Base-by-base conservation (phyloP, 192 early-diverging fungal species). In the Coemansia sp. region DNA sequence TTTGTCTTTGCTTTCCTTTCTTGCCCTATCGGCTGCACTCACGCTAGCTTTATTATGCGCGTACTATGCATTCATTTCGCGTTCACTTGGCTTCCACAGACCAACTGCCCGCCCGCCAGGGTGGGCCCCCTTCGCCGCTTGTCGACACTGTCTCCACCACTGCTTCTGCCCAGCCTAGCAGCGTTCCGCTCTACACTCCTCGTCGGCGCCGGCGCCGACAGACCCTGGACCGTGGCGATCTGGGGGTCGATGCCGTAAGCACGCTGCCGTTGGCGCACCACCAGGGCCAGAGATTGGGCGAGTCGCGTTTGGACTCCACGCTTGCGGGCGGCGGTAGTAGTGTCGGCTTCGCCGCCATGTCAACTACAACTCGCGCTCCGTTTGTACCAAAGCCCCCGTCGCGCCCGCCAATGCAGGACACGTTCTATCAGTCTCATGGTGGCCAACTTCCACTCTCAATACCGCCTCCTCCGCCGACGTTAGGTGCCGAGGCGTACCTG, bases 1-100 rank as follows among this genome's bases (percentile, higher is more conserved):
- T 57, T 43, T 38, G 39, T 52, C 30, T 16, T 44, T 14, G 30
- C 60, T 43, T 70, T 64, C 19, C 35, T 23, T 62, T 59, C n/a
- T 43, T 16, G 11, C 13, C 14, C 40, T 43, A 43, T 69, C 19
- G 26, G 53, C 53, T 19, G 39, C 21, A 37, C 47, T 21, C 38
- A 38, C 30, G 49, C 52, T 38, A 23, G 14, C 46, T 19, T 33
- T 69, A 76, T 68, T 69, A 70, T 74, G 79, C 62, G 70, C 71
- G 53, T 40, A 81, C 67, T 53, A 81, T 81, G 79, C 79, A 69
- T 69, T 73, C 79, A 38, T 81, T 81, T 72, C 79, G 79, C 67
- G 74, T 81, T 57, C 79, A 81, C 62, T 62, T 81, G 64, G 79
- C 79, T 65, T 69, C 79, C n/a, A 70, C 79, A 26, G 68, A 76